Evolutionary conservation across 2,329 filamentous ascomycete genomes (phyloP), one percentile per base, ranked within the genome.

Genomic region (Paracamarosporium sp.): DNA sequence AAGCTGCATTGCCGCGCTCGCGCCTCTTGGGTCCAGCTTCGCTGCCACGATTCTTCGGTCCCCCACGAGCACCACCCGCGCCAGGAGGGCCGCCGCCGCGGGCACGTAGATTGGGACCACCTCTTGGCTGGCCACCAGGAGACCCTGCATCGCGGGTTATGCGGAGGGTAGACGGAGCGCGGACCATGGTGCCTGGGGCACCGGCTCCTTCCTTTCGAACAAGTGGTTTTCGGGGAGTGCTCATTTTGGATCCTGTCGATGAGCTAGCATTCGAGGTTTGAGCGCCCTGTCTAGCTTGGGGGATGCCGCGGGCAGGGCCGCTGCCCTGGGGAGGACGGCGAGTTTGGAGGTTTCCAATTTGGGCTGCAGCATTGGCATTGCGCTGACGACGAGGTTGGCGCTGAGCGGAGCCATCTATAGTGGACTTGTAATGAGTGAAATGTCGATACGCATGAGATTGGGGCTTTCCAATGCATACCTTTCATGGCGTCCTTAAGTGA

Each of bases 111-210:
- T 73, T 71, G 17, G 70, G 71, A 3, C 70, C 70, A 12, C 55
- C 25, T 55, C 35, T 44, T 15, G 61, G 25, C 7, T 51, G 20
- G 11, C 22, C 17, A 27, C 25, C 9, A n/a, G 33, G 45, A 20
- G 45, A 27, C 12, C 35, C 48, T 24, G 43, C 46, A 9, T 53
- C 50, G 28, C 64, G 63, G 20, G 59, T 62, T 50, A 71, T 62
- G 30, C 68, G 66, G 25, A 73, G 62, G 9, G 62, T 61, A 12
- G 67, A 51, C 5, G 73, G 73, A 8, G 71, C 72, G 63, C 72
- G 72, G 20, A 66, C 67, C 67, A 76, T 71, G 25, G 60, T 66
- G 38, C 67, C 69, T 35, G 61, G 61, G 5, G 67, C 65, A 11
- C 41, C 48, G n/a, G 25, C 17, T 28, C 24, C 27, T 12, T 36